phyloP scores from a whole-genome alignment of 164 flowering plant genomes.

The Chloranthus sessilifolius region DNA sequence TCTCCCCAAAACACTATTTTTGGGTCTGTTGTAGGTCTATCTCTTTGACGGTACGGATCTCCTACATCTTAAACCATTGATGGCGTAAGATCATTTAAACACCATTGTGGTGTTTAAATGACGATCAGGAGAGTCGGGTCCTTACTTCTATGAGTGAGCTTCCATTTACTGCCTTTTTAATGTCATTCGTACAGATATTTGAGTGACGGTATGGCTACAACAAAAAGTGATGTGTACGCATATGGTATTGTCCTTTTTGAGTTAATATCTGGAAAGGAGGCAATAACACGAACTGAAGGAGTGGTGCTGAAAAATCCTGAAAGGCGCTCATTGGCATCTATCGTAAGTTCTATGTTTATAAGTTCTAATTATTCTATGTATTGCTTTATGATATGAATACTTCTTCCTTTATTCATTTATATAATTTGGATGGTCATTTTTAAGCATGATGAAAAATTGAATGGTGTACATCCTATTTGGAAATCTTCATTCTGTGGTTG shows the following conservation, averaged over 20 bases:
- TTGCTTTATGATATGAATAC: conserved; percentile 1
- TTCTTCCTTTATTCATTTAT: not conserved
- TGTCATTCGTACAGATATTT: conserved; percentile 47
- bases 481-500: not conserved
- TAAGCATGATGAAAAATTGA: not conserved
- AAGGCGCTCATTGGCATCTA: conserved; percentile 84
- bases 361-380: not conserved
- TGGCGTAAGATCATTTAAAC: no score
- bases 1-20: no score
- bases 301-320: conserved; percentile 45
- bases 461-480: not conserved
- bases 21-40: no score
- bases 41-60: no score
- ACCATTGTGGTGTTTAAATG: no score
- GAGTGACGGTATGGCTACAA: conserved; percentile 80
- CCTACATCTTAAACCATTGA: no score
- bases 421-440: not conserved
- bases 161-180: conserved; percentile 6
- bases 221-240: conserved; percentile 93
- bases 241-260: conserved; percentile 95
- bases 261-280: conserved; percentile 80
- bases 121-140: no score
- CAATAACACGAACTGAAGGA: conserved; percentile 64
- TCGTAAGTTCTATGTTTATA: conserved; percentile 46
- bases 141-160: not conserved